Evolutionary conservation across 164 flowering plant species (phyloP), one percentile per base, ranked within the genome.

Genomic region (Sedum album): DNA sequence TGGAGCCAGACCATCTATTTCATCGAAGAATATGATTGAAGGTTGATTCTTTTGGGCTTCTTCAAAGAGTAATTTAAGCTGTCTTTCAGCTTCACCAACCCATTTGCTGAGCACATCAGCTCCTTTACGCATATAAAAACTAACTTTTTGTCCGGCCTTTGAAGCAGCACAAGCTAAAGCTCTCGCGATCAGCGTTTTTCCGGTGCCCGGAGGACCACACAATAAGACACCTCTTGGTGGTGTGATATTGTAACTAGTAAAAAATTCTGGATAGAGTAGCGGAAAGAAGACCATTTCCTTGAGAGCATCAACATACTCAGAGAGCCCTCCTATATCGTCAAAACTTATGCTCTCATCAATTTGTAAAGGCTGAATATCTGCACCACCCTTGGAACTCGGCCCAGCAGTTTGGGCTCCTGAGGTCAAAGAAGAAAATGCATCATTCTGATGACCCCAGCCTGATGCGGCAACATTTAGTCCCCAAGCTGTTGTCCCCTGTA

Each of bases 201-300:
- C 99, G 23, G 99, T 95, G 66, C 99, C 99, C 66, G 99, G 99
- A 38, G 99, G 99, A 21, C 99, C 99, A 82, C 99, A 95, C 65
- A 95, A 79, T 79, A 95, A 75, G 61, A 95, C 99, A 15, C 99
- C 99, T 72, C 99, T 87, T 25, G 99, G 99, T 66, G 99, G 99
- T 69, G 94, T 95, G 36, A 95, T 95, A 75, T 81, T 86, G 76
- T 95, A 95, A 79, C 86, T 88, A 5, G 90, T 88, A 77, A 95
- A 95, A 75, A 95, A 95, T 72, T 95, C 99, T 42, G 99, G 99
- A 72, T 95, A 95, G 5, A 95, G 77, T 57, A 95, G 77, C 7
- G 99, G 99, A 76, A 95, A 95, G 79, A 95, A 95, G 11, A 95
- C 99, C 99, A 95, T 95, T 78, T 95, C 99, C 76, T 95, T 95